Percentiles rank a stretch among this genome's conserved stretches.
phyloP scores from a whole-genome alignment of 495 filamentous ascomycete genomes.

The Amniculicola lignicola region DNA sequence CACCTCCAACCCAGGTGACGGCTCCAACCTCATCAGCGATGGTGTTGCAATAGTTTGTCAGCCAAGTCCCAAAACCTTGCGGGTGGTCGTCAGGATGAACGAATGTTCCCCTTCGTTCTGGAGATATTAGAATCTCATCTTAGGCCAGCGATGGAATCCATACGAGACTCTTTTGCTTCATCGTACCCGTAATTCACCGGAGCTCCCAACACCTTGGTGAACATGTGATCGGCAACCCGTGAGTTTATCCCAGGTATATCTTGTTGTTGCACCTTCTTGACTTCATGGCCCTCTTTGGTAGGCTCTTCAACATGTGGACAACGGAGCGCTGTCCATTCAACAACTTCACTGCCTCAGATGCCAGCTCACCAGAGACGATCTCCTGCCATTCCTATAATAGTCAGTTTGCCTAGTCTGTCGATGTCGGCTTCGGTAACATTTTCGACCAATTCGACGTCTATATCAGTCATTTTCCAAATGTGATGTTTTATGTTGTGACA shows the following conservation, averaged over 20 bases:
- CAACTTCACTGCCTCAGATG: not conserved
- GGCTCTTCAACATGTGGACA: not conserved
- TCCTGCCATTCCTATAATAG: too few relatives aligned
- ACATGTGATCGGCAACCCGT: not conserved
- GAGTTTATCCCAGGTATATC: not conserved
- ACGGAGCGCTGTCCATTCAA: not conserved
- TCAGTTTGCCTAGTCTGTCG: not conserved
- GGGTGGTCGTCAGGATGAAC: not conserved
- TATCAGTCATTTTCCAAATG: too few relatives aligned
- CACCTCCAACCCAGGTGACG: not conserved
- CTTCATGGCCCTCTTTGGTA: too few relatives aligned
- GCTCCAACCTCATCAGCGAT: not conserved
- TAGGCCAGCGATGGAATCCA: not conserved
- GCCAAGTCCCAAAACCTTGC: not conserved
- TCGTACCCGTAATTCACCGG: not conserved
- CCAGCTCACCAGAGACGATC: not conserved
- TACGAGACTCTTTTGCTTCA: not conserved
- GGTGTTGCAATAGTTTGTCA: not conserved
- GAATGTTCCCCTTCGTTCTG: not conserved
- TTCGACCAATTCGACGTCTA: too few relatives aligned
- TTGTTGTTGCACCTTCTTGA: not conserved
- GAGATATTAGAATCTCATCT: not conserved
- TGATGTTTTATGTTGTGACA: too few relatives aligned
- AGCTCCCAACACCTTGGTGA: not conserved
- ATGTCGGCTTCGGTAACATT: too few relatives aligned